Conservation (phyloP, 2,329 filamentous ascomycete genomes). For the Fusarium kyushuense region DNA sequence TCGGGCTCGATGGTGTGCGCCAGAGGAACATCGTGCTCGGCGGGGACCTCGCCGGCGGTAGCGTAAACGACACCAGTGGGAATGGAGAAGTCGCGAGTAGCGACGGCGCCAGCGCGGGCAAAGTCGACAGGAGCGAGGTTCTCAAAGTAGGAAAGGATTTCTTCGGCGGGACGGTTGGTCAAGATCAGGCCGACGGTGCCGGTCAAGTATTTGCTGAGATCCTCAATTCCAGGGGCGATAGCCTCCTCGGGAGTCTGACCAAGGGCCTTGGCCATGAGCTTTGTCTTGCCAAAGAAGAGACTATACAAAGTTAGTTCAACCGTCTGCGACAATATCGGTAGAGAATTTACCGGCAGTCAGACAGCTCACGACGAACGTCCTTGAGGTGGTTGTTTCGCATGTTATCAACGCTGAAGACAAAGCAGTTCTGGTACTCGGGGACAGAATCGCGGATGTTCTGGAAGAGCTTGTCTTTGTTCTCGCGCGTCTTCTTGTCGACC, state of each 20-base stretch:
- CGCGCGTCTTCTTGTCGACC: slow-evolving; percentile 91
- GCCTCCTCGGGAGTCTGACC: slow-evolving; percentile 82
- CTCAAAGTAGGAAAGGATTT: slow-evolving; percentile 79
- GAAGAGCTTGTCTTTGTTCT: slow-evolving; percentile 91
- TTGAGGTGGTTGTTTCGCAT: slow-evolving; percentile 98
- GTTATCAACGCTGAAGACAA: slow-evolving; percentile 94
- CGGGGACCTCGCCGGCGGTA: slow-evolving; percentile 81
- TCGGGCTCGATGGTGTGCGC: slow-evolving; percentile 92
- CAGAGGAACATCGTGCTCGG: slow-evolving; percentile 85
- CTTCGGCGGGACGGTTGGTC: slow-evolving; percentile 78
- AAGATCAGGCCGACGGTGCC: slow-evolving; percentile 93
- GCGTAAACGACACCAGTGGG: slow-evolving; percentile 87
- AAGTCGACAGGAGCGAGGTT: slow-evolving; percentile 84
- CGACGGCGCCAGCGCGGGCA: slow-evolving; percentile 84
- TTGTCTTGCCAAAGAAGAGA: slow-evolving; percentile 98
- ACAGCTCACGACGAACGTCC: slow-evolving; percentile 85
- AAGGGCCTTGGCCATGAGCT: slow-evolving; percentile 97
- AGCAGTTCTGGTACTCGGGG: slow-evolving; percentile 88
- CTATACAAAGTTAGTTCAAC: slow-evolving; percentile 58
- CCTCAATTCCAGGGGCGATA: slow-evolving; percentile 81
- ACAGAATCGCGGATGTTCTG: slow-evolving; percentile 87
- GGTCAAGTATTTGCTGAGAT: slow-evolving; percentile 75
- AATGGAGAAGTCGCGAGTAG: slow-evolving; percentile 81
- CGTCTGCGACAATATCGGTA: not conserved
- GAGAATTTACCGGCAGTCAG: slow-evolving; percentile 77